Conservation (phyloP, 2,329 filamentous ascomycete species). For the Zasmidium cellare region DNA sequence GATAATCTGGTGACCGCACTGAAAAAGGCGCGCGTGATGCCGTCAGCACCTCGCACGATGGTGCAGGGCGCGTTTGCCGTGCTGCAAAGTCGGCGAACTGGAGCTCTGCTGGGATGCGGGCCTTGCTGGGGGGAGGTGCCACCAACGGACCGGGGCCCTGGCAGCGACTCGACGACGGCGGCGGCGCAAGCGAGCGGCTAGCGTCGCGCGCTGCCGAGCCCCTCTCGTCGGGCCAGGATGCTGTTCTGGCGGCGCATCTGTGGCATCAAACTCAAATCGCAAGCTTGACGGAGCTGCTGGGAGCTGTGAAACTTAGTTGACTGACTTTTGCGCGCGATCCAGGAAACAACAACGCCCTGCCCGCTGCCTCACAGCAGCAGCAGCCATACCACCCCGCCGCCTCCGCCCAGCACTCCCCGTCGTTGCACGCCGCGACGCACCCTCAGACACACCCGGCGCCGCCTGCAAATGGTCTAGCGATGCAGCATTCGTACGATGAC, state of each 20-base stretch:
- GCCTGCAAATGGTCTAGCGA: conserved; percentile 31
- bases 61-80: conserved; percentile 3
- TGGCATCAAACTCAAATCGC: conserved; percentile 5
- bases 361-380: conserved; percentile 25
- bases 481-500: conserved; percentile 44
- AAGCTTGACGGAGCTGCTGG: neutral
- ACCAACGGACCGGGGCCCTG: neutral
- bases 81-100: neutral
- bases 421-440: conserved; percentile 21
- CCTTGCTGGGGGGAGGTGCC: neutral
- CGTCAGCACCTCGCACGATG: conserved; percentile 2
- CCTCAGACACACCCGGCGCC: conserved; percentile 23
- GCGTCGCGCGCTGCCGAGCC: neutral
- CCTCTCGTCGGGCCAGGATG: neutral
- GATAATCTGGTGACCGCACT: conserved; percentile 10
- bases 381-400: conserved; percentile 5
- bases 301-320: conserved; percentile 3
- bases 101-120: neutral
- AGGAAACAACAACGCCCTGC: conserved; percentile 30
- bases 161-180: neutral
- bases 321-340: conserved; percentile 13
- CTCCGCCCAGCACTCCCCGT: conserved; percentile 14
- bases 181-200: neutral
- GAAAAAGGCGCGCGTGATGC: conserved; percentile 5
- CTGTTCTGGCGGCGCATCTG: neutral